Evolutionary conservation across 1,139 yeast species (phyloP).

Genomic region (Wickerhamiella pararugosa): DNA sequence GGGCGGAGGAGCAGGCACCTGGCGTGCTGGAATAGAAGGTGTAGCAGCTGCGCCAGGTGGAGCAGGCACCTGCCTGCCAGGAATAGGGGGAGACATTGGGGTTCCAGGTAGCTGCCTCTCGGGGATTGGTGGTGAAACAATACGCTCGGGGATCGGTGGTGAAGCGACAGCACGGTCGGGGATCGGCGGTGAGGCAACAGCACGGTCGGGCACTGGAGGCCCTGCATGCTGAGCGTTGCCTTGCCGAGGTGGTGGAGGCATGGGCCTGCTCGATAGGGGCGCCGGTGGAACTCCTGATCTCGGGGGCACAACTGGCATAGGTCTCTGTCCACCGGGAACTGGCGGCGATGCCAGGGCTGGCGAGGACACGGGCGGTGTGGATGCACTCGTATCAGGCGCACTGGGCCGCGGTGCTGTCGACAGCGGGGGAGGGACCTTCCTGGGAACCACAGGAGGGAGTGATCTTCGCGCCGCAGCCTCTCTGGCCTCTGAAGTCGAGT

Average conservation of each 20-base stretch:
- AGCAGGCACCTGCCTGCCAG: conserved; percentile 17
- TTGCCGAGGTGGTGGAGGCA: conserved; percentile 4
- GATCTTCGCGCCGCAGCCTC: no score
- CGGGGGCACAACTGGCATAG: no score
- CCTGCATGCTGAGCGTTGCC: neutral
- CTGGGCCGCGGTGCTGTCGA: no score
- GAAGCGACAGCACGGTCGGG: neutral
- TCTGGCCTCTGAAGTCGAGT: no score
- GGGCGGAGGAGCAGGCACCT: conserved; percentile 17
- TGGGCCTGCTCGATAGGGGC: conserved; percentile 18
- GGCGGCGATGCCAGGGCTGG: no score
- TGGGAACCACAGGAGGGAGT: no score
- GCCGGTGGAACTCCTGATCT: no score
- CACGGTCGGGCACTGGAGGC: conserved; percentile 16
- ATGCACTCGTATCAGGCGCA: no score
- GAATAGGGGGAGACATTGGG: conserved; percentile 21
- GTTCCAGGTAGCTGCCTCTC: conserved; percentile 3
- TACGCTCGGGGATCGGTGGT: no score
- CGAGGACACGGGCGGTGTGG: no score
- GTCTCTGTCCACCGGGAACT: no score
- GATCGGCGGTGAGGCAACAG: conserved; percentile 17
- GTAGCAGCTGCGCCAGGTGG: conserved; percentile 15
- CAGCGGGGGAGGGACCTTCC: no score
- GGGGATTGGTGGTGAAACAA: neutral
- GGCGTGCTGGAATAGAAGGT: conserved; percentile 13